Evolutionary conservation across 192 early-diverging fungal species (phyloP).

Genomic region (Lunasporangiospora selenospora): DNA sequence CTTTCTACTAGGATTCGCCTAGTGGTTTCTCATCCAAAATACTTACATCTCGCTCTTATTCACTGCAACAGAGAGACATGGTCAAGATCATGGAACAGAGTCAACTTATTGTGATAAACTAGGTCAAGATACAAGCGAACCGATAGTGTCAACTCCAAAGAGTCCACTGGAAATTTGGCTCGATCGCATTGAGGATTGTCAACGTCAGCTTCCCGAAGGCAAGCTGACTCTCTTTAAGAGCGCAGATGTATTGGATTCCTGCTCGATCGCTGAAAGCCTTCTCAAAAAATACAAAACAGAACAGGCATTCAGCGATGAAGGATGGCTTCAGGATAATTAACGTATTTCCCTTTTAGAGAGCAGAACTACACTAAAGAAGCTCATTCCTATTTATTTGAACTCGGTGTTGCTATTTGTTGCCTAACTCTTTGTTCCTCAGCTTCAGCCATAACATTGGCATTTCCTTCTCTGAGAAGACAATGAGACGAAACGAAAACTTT

Average conservation of each 20-base stretch:
- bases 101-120: neutral
- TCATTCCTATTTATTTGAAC: too few species aligned
- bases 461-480: too few species aligned
- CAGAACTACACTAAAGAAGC: too few species aligned
- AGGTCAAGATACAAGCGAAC: neutral
- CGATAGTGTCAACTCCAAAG: slow-evolving; percentile 3
- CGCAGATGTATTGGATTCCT: slow-evolving; percentile 2
- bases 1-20: neutral
- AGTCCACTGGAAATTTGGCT: slow-evolving; percentile 10
- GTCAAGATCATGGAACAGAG: neutral
- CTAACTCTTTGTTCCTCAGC: too few species aligned
- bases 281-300: neutral
- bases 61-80: neutral
- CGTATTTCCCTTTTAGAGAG: too few species aligned
- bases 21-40: neutral
- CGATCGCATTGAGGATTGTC: slow-evolving; percentile 2
- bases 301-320: neutral
- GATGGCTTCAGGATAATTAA: neutral
- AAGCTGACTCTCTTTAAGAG: slow-evolving; percentile 16
- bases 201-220: slow-evolving; percentile 1
- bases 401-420: too few species aligned
- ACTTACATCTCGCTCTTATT: neutral
- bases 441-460: too few species aligned
- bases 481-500: too few species aligned
- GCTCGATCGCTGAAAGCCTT: slow-evolving; percentile 8